These are phyloP conservation scores for Xanthoparmelia taractica DNA, from an alignment of 495 filamentous ascomycete species.

Conservation along the genomic window DNA sequence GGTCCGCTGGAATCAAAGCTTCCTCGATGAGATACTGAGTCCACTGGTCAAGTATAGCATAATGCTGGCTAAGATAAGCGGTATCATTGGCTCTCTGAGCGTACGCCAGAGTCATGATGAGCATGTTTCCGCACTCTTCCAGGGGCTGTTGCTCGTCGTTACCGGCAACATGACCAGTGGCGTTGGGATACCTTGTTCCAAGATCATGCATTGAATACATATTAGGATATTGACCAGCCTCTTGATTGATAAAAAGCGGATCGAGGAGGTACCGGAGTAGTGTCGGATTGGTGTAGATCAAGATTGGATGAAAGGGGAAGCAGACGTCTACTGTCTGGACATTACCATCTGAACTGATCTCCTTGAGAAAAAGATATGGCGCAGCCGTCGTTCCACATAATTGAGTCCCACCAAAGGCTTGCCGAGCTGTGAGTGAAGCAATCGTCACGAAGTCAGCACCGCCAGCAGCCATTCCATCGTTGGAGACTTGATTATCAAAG, in stretches of 20 bases:
- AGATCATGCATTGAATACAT: constrained; percentile 69
- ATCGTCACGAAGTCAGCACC: constrained; percentile 68
- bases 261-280: constrained; percentile 75
- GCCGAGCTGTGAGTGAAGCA: constrained; percentile 70
- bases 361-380: constrained; percentile 80
- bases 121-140: constrained; percentile 92
- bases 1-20: constrained; percentile 74
- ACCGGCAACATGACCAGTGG: constrained; percentile 76
- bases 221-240: constrained; percentile 77
- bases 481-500: constrained; percentile 42
- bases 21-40: constrained; percentile 74
- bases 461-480: constrained; percentile 42
- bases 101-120: constrained; percentile 82
- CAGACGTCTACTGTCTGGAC: constrained; percentile 92
- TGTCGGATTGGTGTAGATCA: constrained; percentile 78
- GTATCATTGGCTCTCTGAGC: constrained; percentile 39
- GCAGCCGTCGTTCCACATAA: constrained; percentile 69
- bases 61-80: constrained; percentile 49
- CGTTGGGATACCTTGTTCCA: constrained; percentile 76
- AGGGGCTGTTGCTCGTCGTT: constrained; percentile 86
- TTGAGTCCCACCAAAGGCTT: constrained; percentile 74
- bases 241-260: constrained; percentile 77
- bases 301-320: constrained; percentile 84
- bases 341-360: constrained; percentile 89
- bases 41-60: constrained; percentile 76